Percentiles rank a stretch among this genome's conserved stretches.
phyloP scores from a whole-genome alignment of 2,329 filamentous ascomycete genomes.

The Hypoxylon sp. region DNA sequence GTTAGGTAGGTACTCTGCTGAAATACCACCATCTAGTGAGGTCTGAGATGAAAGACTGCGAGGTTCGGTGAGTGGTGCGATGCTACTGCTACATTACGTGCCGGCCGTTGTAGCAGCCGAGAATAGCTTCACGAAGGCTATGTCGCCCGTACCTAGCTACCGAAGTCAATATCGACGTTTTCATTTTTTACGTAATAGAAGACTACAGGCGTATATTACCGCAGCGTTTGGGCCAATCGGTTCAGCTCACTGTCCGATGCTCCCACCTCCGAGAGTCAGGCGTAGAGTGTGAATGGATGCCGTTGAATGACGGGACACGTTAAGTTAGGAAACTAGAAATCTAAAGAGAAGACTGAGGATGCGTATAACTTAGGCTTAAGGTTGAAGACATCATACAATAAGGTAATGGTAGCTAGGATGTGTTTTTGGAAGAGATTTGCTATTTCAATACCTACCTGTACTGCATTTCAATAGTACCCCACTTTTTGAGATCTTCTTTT shows the following conservation, averaged over 20 bases:
- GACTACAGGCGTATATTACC: neutral
- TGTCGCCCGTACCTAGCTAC: slow-evolving; percentile 14
- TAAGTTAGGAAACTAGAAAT: neutral
- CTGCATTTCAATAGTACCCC: no score
- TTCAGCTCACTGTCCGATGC: slow-evolving; percentile 1
- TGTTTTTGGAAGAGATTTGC: no score
- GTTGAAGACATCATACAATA: neutral
- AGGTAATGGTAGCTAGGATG: no score
- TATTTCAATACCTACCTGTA: no score
- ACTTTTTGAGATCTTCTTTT: no score
- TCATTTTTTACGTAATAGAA: slow-evolving; percentile 36
- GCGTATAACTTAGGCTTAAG: neutral
- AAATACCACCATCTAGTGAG: slow-evolving; percentile 6
- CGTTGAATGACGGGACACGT: neutral
- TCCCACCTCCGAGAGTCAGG: neutral
- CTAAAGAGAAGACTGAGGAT: neutral
- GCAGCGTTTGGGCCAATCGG: neutral
- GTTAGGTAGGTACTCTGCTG: no score
- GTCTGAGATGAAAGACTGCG: slow-evolving; percentile 15
- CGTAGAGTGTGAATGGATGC: neutral
- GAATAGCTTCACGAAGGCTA: slow-evolving; percentile 13
- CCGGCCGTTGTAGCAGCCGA: slow-evolving; percentile 39
- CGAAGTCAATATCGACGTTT: slow-evolving; percentile 32
- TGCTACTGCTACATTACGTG: slow-evolving; percentile 44
- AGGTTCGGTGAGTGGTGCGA: slow-evolving; percentile 32